Percentiles rank a stretch among this genome's conserved stretches.
Conservation (phyloP, 139 green algal genomes). For the Coelastrella sp. region DNA sequence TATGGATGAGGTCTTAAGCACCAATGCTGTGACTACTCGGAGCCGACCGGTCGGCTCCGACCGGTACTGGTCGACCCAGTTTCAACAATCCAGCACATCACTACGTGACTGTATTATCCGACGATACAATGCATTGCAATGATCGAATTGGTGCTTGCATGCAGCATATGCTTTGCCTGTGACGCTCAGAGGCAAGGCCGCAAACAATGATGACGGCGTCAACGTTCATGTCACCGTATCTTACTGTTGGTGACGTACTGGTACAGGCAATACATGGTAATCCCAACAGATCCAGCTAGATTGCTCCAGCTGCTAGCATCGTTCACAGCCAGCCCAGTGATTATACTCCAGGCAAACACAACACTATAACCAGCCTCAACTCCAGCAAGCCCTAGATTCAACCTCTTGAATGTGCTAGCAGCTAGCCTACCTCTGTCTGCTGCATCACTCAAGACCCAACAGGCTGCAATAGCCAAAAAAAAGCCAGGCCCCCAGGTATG, state of each 20-base stretch:
- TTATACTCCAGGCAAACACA: slow-evolving; percentile 1
- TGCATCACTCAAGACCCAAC: slow-evolving; percentile 64
- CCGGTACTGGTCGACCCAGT: too few relatives aligned
- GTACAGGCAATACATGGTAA: slow-evolving; percentile 15
- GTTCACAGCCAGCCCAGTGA: slow-evolving; percentile 21
- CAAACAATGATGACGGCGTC: too few relatives aligned
- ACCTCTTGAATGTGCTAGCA: slow-evolving; percentile 67
- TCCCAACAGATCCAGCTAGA: slow-evolving; percentile 28
- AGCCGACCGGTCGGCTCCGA: too few relatives aligned
- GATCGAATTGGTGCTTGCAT: too few relatives aligned
- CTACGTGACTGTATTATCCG: too few relatives aligned
- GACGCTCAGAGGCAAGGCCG: too few relatives aligned
- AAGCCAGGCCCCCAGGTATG: slow-evolving; percentile 56
- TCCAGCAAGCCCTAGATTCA: slow-evolving; percentile 39
- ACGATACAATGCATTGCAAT: too few relatives aligned
- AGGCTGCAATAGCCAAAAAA: slow-evolving; percentile 47
- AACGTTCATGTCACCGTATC: neutral
- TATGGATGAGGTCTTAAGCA: too few relatives aligned
- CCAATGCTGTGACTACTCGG: too few relatives aligned
- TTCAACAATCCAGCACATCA: too few relatives aligned
- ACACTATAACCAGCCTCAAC: slow-evolving; percentile 22
- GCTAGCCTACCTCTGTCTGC: slow-evolving; percentile 59
- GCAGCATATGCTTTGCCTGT: too few relatives aligned
- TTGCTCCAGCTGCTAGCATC: slow-evolving; percentile 27
- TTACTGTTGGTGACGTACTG: slow-evolving; percentile 12